These are phyloP conservation scores for Melampsora americana DNA, from an alignment of 1,284 basidiomycete genomes.

Conservation along the genomic window DNA sequence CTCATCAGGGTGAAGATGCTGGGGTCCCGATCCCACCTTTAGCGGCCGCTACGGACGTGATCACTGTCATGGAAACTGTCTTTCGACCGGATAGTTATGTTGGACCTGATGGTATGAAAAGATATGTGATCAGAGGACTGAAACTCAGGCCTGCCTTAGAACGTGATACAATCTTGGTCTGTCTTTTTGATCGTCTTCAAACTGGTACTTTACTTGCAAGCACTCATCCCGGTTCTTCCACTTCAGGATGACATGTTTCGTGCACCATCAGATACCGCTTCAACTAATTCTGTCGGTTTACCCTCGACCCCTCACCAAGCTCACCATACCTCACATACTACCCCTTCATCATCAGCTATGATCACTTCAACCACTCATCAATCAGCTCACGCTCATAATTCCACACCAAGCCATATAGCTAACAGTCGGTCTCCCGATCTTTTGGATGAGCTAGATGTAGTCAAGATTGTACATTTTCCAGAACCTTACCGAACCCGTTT, in stretches of 20 bases:
- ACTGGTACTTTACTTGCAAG: background rate
- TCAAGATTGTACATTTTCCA: conserved; percentile 43
- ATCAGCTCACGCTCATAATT: conserved; percentile 21
- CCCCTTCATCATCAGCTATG: conserved; percentile 26
- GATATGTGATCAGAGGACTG: conserved; percentile 44
- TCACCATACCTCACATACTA: conserved; percentile 15
- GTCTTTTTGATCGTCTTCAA: background rate
- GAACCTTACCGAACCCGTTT: conserved; percentile 45
- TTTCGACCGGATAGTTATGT: conserved; percentile 43
- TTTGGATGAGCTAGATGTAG: conserved; percentile 36
- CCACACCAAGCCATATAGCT: conserved; percentile 8
- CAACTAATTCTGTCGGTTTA: conserved; percentile 13
- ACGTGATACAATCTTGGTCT: conserved; percentile 32
- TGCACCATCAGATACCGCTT: conserved; percentile 15
- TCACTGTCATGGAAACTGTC: conserved; percentile 45
- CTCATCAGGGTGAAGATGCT: conserved; percentile 35
- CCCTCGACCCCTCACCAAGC: conserved; percentile 38
- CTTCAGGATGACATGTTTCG: conserved; percentile 44
- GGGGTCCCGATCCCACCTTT: conserved; percentile 35
- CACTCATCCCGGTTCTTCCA: background rate
- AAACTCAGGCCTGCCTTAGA: conserved; percentile 35
- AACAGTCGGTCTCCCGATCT: conserved; percentile 17
- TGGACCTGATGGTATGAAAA: conserved; percentile 34
- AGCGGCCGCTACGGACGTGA: conserved; percentile 44
- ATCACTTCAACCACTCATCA: conserved; percentile 10